These are phyloP conservation scores for Marasmius tenuissimus DNA, from an alignment of 1,284 basidiomycete genomes.

Conservation along the genomic window DNA sequence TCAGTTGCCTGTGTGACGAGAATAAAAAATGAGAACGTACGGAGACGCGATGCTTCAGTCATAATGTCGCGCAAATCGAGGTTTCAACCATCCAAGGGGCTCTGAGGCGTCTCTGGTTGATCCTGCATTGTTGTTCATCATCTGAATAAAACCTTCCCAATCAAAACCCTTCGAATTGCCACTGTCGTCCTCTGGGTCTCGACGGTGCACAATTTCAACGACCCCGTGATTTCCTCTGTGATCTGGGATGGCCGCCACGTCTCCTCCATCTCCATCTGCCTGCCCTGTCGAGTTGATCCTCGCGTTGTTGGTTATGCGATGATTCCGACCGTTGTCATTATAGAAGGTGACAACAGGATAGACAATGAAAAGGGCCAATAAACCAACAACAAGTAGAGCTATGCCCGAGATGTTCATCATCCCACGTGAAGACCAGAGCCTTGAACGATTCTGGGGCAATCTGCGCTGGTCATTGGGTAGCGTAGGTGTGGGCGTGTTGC, in stretches of 20 bases:
- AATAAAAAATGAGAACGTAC: not conserved
- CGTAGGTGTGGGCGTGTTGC: not conserved
- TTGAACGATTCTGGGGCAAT: not conserved
- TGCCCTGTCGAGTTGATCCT: conserved; percentile 9
- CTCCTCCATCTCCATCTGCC: not conserved
- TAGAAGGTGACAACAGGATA: conserved; percentile 4
- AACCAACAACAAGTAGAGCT: not conserved
- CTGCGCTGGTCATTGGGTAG: not conserved
- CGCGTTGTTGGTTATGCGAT: not conserved
- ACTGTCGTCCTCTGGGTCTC: not conserved
- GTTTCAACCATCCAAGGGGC: not conserved
- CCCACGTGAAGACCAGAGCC: not conserved
- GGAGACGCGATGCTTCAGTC: not conserved
- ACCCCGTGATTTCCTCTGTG: not conserved
- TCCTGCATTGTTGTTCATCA: no score
- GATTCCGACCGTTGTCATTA: not conserved
- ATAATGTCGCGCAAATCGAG: not conserved
- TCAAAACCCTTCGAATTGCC: no score
- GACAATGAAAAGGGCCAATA: conserved; percentile 3
- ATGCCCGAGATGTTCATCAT: not conserved
- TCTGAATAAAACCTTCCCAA: no score
- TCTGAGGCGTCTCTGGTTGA: no score
- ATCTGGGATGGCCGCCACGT: not conserved
- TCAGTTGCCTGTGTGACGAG: not conserved
- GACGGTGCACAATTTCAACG: not conserved